Evolutionary conservation across 768 basidiomycete genomes (phyloP), one percentile per base, ranked within the genome.

Genomic region (Boletellus ananiceps): DNA sequence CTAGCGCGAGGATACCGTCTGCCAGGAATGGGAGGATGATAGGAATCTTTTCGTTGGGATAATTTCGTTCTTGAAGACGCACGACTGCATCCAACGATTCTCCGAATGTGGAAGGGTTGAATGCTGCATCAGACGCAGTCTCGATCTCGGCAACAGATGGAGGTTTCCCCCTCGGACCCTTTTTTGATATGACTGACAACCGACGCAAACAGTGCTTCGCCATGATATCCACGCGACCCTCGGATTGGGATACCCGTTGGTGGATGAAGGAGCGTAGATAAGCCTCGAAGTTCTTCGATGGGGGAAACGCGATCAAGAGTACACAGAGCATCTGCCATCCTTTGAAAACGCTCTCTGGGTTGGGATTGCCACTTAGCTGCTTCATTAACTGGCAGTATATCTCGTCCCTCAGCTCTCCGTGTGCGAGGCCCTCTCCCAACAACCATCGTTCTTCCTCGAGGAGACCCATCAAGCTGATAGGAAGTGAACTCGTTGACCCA

Each of bases 291-390:
- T 93, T 86, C 70, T 92, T 93, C 9, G 91, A 93, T 1, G 94
- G 93, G 5, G 90, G 89, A 65, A 97, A 97, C 2, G 91, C 88
- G 47, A 89, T 81, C n/a, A 93, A 74, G 23, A 93, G 74, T 2
- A 97, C 92, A 62, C 91, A 95, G 38, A 95, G 71, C 41, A 96
- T 72, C 61, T 96, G 94, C 88, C 93, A 96, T 21, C 93, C 94
- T 61, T 85, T 86, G 72, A 96, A 92, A 29, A 82, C 64, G 61
- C 90, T 87, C 61, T 93, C 88, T 83, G 84, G 72, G 65, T 77
- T 84, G 9, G 90, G 83, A 65, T 96, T 96, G 37, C 77, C 77
- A 1, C 81, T 89, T 13, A 95, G 71, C 67, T 96, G 94, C 64
- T 96, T 96, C 81, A 94, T 85, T 21, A 90, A 57, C 58, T 96